Base-by-base conservation (phyloP, 2,329 filamentous ascomycete genomes). In the Reticulascus tulasneorum region DNA sequence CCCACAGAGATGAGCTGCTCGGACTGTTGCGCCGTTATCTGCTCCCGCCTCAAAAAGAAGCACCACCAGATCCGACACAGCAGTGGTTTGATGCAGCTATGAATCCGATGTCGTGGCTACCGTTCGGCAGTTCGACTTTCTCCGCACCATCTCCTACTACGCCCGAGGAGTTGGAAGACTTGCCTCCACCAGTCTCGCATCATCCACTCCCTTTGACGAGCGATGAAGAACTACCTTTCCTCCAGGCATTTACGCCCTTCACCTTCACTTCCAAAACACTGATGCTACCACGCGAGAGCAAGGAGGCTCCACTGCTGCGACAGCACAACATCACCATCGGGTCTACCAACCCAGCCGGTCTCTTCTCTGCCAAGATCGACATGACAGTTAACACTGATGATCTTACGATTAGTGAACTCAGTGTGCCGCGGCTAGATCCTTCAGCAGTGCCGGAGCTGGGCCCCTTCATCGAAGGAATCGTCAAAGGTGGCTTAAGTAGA, bases 231-330 rank as follows among this genome's bases (percentile, higher is more conserved):
- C 60, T 84, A 3, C 78, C 82, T 0, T 88, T 83, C 46, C 67
- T 90, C 0, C 75, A 83, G 29, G 69, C 83, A 8, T 88, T 93
- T 49, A 84, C 78, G 1, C 77, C 83, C 0, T 69, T 93, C 11
- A 66, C 66, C 0, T 79, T 85, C 38, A 68, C 69, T 0, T 82
- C 79, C 0, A 69, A 61, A 1, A 63, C 79, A 11, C 59, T 66
- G 0, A 56, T 73, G 0, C 49, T 76, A 3, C 67, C 72, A 0
- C 49, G 46, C 19, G 46, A 47, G 12, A 36, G 38, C 0, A 27
- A 54, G 7, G 42, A 50, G 3, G 50, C 46, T 7, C 60, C 65
- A 0, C 42, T 71, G 1, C 54, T 73, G 21, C 77, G 81, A 38
- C 65, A 65, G 3, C 79, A 84, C 48, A 55, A 61, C 5, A 78